Percentiles rank a stretch among this genome's conserved stretches.
phyloP scores from a whole-genome alignment of 306 rosid genomes.

The Vigna angularis region DNA sequence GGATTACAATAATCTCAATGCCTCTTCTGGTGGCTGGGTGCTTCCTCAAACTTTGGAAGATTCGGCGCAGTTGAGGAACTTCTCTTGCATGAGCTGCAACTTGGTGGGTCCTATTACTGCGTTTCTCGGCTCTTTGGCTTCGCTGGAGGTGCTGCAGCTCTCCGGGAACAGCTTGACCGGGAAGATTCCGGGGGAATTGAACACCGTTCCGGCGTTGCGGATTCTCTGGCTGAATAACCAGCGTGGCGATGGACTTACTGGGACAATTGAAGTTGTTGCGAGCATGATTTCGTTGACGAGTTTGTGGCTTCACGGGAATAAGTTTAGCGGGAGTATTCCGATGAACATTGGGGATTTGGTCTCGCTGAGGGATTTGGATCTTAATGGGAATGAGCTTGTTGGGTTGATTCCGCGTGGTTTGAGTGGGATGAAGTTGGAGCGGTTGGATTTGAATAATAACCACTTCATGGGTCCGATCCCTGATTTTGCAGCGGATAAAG shows the following conservation, averaged over 20 bases:
- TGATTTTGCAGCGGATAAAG: constrained; percentile 50
- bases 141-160: constrained; percentile 61
- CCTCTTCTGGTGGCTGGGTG: constrained; percentile 60
- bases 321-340: constrained; percentile 66
- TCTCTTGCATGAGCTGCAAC: constrained; percentile 66
- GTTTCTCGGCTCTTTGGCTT: constrained; percentile 61
- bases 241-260: constrained; percentile 58
- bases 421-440: constrained; percentile 53
- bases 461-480: constrained; percentile 80
- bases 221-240: constrained; percentile 72
- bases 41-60: constrained; percentile 50
- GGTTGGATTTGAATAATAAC: constrained; percentile 71
- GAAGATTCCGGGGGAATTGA: constrained; percentile 59
- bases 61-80: constrained; percentile 61
- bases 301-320: constrained; percentile 85
- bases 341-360: constrained; percentile 61
- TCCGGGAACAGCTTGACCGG: constrained; percentile 63
- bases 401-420: constrained; percentile 73
- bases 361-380: constrained; percentile 67
- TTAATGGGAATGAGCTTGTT: constrained; percentile 67
- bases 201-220: constrained; percentile 43
- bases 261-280: constrained; percentile 62
- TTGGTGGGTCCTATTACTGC: constrained; percentile 69
- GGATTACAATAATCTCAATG: constrained; percentile 65
- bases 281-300: constrained; percentile 63